These are phyloP conservation scores for Colletotrichum neosansevieriae DNA, from an alignment of 2,329 filamentous ascomycete genomes.

Conservation along the genomic window DNA sequence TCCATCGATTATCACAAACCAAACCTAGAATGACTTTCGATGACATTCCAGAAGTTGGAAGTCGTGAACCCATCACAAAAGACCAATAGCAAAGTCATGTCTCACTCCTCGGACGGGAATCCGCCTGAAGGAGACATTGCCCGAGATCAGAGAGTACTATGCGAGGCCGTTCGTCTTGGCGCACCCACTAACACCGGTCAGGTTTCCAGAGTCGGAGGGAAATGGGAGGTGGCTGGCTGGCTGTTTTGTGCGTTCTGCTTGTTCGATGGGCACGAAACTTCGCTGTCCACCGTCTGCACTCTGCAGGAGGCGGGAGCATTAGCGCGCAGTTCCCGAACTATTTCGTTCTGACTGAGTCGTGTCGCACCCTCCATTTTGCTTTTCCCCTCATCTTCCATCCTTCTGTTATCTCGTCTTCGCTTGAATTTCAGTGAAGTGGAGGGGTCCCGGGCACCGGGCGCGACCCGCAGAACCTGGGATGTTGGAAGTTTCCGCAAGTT, in stretches of 20 bases:
- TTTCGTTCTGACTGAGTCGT: conserved; percentile 12
- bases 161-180: conserved; percentile 10
- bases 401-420: conserved; percentile 24
- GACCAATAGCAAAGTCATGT: neutral
- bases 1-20: conserved; percentile 6
- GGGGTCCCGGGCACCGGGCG: conserved; percentile 17
- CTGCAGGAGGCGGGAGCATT: conserved; percentile 8
- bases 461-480: neutral
- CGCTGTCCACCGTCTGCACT: neutral
- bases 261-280: neutral
- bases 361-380: neutral
- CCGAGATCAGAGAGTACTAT: neutral
- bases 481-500: conserved; percentile 7
- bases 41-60: conserved; percentile 31
- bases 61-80: neutral
- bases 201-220: conserved; percentile 23
- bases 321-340: conserved; percentile 17
- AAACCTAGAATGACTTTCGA: conserved; percentile 20
- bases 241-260: neutral
- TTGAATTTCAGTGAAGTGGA: conserved; percentile 17
- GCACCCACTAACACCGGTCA: conserved; percentile 9
- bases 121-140: neutral
- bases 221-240: conserved; percentile 11
- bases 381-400: neutral
- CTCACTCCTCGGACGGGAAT: neutral